Evolutionary conservation across 140 eudicot species (phyloP).

Genomic region (Flaveria floridana): DNA sequence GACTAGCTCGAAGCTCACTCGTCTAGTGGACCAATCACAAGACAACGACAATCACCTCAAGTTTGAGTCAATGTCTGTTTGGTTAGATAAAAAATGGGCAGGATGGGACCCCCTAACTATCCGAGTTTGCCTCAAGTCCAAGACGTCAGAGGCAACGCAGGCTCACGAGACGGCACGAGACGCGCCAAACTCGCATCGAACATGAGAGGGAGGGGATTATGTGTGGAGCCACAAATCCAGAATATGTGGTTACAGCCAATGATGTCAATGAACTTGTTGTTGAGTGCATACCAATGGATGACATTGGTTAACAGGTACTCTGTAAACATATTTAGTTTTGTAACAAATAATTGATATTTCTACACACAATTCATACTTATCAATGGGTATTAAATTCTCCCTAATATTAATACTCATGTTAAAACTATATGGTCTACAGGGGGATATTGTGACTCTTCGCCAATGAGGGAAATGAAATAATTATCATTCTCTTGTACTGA

Average conservation of each 20-base stretch:
- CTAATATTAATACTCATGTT: too few relatives aligned
- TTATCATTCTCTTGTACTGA: background rate
- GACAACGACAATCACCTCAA: too few relatives aligned
- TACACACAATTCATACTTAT: background rate
- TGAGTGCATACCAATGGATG: conserved; percentile 91
- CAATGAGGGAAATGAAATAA: too few relatives aligned
- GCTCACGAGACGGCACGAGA: too few relatives aligned
- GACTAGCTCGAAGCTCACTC: too few relatives aligned
- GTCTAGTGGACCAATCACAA: too few relatives aligned
- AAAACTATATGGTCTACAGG: conserved; percentile 40
- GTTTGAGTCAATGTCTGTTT: too few relatives aligned
- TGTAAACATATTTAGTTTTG: background rate
- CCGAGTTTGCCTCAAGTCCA: too few relatives aligned
- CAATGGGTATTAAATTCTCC: background rate
- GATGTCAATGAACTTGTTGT: conserved; percentile 77
- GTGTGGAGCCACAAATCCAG: conserved; percentile 59
- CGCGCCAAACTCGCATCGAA: too few relatives aligned
- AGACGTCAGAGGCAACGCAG: too few relatives aligned
- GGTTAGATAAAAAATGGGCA: too few relatives aligned
- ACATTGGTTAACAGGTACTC: conserved; percentile 59
- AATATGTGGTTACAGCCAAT: conserved; percentile 81
- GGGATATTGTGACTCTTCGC: conserved; percentile 34
- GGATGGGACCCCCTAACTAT: too few relatives aligned
- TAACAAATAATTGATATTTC: background rate
- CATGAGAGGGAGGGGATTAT: background rate